These are phyloP conservation scores for Sordariomycetes sp. DNA, from an alignment of 2,329 filamentous ascomycete genomes.

Conservation along the genomic window DNA sequence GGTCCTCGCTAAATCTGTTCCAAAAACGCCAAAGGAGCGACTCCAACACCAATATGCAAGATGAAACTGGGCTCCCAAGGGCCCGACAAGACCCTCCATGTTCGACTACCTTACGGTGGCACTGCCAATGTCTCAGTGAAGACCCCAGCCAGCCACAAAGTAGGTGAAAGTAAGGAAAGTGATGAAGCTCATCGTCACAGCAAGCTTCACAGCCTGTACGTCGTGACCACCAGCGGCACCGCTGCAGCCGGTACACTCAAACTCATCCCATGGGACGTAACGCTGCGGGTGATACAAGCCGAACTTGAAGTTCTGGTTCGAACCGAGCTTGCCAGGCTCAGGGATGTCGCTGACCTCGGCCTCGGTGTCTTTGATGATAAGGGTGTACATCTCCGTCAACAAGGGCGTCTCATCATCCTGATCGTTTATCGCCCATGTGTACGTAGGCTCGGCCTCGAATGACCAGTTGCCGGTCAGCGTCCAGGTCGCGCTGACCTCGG, in stretches of 20 bases:
- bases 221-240: conserved; percentile 38
- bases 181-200: conserved; percentile 42
- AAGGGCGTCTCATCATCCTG: conserved; percentile 39
- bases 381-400: conserved; percentile 46
- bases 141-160: conserved; percentile 47
- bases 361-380: conserved; percentile 53
- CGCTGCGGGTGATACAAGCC: conserved; percentile 45
- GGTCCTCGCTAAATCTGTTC: too few species aligned
- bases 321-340: conserved; percentile 45
- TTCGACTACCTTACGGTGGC: too few species aligned
- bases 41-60: too few species aligned
- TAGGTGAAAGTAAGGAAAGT: conserved; percentile 55
- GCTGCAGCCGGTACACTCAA: conserved; percentile 49
- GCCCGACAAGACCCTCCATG: too few species aligned
- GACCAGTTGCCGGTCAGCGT: conserved; percentile 57
- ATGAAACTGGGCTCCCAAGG: too few species aligned
- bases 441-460: conserved; percentile 38
- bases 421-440: conserved; percentile 49
- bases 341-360: conserved; percentile 37
- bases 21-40: too few species aligned
- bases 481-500: conserved; percentile 40
- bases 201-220: conserved; percentile 37
- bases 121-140: too few species aligned
- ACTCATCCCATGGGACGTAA: conserved; percentile 43
- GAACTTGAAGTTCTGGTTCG: conserved; percentile 40